These are phyloP conservation scores for Stellera chamaejasme DNA, from an alignment of 345 rosid species.

Conservation along the genomic window DNA sequence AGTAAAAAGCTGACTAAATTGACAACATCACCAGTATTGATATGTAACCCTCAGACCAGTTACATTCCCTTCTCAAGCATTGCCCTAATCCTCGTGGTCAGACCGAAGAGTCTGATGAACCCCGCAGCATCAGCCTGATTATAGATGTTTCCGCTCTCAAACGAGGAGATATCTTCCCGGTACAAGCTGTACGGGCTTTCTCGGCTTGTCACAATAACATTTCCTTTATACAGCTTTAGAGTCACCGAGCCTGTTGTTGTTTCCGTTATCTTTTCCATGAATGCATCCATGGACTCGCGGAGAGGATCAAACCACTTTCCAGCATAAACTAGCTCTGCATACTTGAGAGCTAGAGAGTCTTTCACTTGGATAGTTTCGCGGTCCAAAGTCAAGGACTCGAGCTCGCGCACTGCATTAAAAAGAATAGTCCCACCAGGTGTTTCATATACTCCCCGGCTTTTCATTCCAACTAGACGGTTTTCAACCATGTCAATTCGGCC, in stretches of 20 bases:
- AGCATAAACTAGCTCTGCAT: slow-evolving; percentile 87
- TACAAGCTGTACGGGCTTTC: slow-evolving; percentile 69
- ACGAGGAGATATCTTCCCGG: slow-evolving; percentile 82
- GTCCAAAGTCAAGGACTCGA: slow-evolving; percentile 82
- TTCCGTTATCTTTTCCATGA: slow-evolving; percentile 75
- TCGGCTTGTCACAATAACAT: slow-evolving; percentile 52
- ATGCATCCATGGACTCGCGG: slow-evolving; percentile 73
- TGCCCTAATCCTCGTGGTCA: slow-evolving; percentile 77
- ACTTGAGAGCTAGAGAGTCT: slow-evolving; percentile 65
- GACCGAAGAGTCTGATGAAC: slow-evolving; percentile 68
- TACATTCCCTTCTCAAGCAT: slow-evolving; percentile 60
- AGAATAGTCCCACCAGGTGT: slow-evolving; percentile 97
- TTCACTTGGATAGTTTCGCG: slow-evolving; percentile 76
- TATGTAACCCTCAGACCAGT: not conserved
- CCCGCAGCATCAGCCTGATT: slow-evolving; percentile 95
- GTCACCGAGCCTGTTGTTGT: slow-evolving; percentile 68
- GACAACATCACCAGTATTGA: too few species aligned
- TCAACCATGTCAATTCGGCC: slow-evolving; percentile 94
- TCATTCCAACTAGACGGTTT: slow-evolving; percentile 92
- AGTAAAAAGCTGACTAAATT: too few species aligned
- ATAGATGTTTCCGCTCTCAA: slow-evolving; percentile 75
- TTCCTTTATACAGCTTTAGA: slow-evolving; percentile 78
- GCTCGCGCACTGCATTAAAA: slow-evolving; percentile 63
- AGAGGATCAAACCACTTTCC: slow-evolving; percentile 96
- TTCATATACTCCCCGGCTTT: slow-evolving; percentile 95